phyloP scores from a whole-genome alignment of 352 stramenopile species.

The Thraustotheca clavata region DNA sequence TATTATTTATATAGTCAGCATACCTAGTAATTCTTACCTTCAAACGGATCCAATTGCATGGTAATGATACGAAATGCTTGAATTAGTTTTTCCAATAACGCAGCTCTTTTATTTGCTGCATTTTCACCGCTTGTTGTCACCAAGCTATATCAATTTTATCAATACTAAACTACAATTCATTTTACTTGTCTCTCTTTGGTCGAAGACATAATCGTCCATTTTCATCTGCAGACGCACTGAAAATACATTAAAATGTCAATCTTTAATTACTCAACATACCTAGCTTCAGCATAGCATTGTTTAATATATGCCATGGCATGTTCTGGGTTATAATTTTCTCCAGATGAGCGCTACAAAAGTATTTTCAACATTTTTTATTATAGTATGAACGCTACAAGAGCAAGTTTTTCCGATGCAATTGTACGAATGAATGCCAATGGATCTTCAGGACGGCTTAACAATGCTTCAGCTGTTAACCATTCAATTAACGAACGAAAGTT shows the following conservation, averaged over 20 bases:
- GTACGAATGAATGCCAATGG: slow-evolving; percentile 74
- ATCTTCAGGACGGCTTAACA: slow-evolving; percentile 78
- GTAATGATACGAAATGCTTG: slow-evolving; percentile 69
- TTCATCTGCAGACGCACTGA: slow-evolving; percentile 68
- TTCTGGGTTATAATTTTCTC: slow-evolving; percentile 70
- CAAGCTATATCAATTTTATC: background rate
- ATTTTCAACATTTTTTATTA: background rate
- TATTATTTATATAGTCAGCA: background rate
- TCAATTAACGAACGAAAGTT: slow-evolving; percentile 88
- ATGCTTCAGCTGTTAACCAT: slow-evolving; percentile 83
- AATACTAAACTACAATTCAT: background rate
- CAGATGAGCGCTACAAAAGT: slow-evolving; percentile 16
- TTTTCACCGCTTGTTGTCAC: background rate
- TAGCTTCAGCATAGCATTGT: slow-evolving; percentile 80
- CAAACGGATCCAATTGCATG: slow-evolving; percentile 57
- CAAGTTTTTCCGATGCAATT: slow-evolving; percentile 77
- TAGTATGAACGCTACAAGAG: slow-evolving; percentile 31
- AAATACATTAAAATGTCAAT: background rate
- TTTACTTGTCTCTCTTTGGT: slow-evolving; percentile 20
- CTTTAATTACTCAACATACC: slow-evolving; percentile 23
- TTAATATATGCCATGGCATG: slow-evolving; percentile 79
- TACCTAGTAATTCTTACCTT: slow-evolving; percentile 46
- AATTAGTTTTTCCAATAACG: slow-evolving; percentile 69
- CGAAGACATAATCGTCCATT: slow-evolving; percentile 51
- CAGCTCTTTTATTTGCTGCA: slow-evolving; percentile 32